Evolutionary conservation across 768 basidiomycete species (phyloP).

Genomic region (Tulasnella sp.): DNA sequence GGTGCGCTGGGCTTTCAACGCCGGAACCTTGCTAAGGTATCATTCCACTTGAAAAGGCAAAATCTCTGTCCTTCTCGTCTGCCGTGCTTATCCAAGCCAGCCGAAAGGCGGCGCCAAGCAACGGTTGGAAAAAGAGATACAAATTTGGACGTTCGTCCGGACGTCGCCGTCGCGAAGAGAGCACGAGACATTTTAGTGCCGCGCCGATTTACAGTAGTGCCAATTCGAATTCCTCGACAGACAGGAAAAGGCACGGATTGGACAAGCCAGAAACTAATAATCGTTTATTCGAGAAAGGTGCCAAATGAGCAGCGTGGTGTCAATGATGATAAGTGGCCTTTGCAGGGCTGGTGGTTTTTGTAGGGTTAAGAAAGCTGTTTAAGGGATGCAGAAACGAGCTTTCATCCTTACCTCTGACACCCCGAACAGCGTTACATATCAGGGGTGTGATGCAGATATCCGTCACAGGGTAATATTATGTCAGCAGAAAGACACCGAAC

Average conservation of each 20-base stretch:
- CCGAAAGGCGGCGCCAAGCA: neutral
- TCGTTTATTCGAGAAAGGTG: neutral
- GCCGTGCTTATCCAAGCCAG: neutral
- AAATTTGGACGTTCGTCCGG: neutral
- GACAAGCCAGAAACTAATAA: neutral
- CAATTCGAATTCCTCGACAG: no score
- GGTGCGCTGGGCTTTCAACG: neutral
- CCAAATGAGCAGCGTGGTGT: neutral
- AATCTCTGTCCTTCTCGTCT: neutral
- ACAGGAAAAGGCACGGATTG: neutral
- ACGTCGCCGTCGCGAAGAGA: neutral
- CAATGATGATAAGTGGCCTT: neutral
- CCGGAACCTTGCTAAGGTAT: neutral
- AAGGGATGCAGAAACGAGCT: neutral
- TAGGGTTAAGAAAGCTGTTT: neutral
- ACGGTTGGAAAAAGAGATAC: neutral
- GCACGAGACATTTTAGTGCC: neutral
- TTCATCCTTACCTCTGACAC: neutral
- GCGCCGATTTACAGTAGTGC: neutral
- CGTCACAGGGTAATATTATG: neutral
- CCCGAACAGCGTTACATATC: neutral
- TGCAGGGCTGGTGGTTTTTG: neutral
- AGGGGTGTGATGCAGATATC: neutral
- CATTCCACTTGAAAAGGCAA: neutral
- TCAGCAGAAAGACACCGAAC: neutral